Evolutionary conservation across 257 asterid genomes (phyloP).

Genomic region (Rubia yunnanensis): DNA sequence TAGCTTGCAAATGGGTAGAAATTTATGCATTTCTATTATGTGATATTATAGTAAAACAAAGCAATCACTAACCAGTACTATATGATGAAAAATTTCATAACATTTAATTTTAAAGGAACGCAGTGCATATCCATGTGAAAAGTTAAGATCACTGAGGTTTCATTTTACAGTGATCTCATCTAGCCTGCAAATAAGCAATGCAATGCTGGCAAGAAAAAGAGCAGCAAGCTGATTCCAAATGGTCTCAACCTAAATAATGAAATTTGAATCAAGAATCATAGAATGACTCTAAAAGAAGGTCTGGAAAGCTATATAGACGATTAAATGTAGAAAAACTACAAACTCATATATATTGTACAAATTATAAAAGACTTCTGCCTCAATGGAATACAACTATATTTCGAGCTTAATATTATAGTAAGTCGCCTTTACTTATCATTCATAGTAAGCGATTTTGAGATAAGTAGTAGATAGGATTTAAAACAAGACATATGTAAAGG

Average conservation of each 20-base stretch:
- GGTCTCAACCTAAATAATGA: conserved; percentile 62
- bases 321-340: not conserved
- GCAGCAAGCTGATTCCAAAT: conserved; percentile 73
- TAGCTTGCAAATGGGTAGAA: no score
- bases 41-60: no score
- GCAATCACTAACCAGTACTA: no score
- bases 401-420: not conserved
- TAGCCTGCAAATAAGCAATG: conserved; percentile 86
- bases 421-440: not conserved
- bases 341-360: not conserved
- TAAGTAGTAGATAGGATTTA: not conserved
- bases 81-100: no score
- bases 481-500: no score
- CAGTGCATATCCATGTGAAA: no score
- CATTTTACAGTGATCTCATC: no score
- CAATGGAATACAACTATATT: not conserved
- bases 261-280: conserved; percentile 16
- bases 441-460: not conserved
- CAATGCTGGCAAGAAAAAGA: conserved; percentile 82
- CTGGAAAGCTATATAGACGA: not conserved
- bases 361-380: not conserved
- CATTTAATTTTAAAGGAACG: no score
- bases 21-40: no score
- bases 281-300: not conserved
- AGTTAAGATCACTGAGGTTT: no score